phyloP scores from a whole-genome alignment of 352 stramenopile species.

The Proteromonas lacertae region DNA sequence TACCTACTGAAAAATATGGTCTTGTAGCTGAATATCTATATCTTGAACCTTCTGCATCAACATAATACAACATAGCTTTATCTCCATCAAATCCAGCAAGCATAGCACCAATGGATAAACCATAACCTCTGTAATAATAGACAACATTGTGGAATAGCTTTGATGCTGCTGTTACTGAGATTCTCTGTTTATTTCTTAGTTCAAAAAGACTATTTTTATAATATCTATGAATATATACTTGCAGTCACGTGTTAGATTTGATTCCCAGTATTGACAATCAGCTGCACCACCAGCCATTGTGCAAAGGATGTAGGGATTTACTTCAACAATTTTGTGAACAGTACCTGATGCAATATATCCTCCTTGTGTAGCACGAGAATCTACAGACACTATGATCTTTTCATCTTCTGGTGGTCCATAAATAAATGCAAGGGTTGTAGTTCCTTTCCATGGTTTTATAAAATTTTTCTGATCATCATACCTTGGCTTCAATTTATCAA shows the following conservation, averaged over 20 bases:
- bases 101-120: conserved; percentile 86
- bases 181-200: conserved; percentile 89
- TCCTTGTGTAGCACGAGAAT: conserved; percentile 92
- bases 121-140: conserved; percentile 34
- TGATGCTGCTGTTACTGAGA: conserved; percentile 82
- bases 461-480: conserved; percentile 75
- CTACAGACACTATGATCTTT: conserved; percentile 86
- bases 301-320: conserved; percentile 96
- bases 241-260: conserved; percentile 72
- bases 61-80: conserved; percentile 91
- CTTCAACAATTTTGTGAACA: conserved; percentile 99
- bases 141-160: conserved; percentile 97
- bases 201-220: conserved; percentile 91
- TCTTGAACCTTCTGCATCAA: conserved; percentile 98
- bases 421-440: conserved; percentile 92
- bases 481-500: conserved; percentile 73
- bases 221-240: no score
- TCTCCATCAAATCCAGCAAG: conserved; percentile 95
- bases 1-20: conserved; percentile 91
- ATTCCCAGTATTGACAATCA: conserved; percentile 97
- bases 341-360: conserved; percentile 88
- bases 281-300: conserved; percentile 90
- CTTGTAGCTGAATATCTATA: no score
- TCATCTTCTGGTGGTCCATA: conserved; percentile 12
- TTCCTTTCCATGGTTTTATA: conserved; percentile 93